phyloP scores from a whole-genome alignment of 2,329 filamentous ascomycete species.

The Penicillium sclerotiorum region DNA sequence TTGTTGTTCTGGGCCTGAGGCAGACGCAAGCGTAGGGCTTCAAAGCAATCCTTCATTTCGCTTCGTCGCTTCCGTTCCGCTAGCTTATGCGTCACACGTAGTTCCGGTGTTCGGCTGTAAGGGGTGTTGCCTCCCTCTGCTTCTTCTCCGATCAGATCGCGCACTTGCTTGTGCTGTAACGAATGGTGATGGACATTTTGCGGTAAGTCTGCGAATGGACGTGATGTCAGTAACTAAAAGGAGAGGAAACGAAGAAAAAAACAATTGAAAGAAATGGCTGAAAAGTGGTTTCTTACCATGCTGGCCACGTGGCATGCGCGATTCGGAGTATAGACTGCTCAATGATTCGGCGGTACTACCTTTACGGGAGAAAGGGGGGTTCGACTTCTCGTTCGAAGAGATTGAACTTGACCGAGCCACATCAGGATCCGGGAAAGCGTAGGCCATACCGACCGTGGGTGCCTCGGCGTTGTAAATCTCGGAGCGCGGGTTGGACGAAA shows the following conservation, averaged over 20 bases:
- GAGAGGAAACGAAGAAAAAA: too few relatives aligned
- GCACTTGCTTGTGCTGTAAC: conserved; percentile 52
- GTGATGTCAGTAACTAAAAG: too few relatives aligned
- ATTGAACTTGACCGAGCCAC: conserved; percentile 43
- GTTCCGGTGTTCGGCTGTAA: conserved; percentile 53
- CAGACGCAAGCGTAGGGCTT: conserved; percentile 47
- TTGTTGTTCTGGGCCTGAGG: conserved; percentile 53
- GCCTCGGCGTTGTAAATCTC: conserved; percentile 55
- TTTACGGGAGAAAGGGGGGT: conserved; percentile 45
- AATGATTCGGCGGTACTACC: conserved; percentile 52
- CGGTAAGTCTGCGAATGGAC: conserved; percentile 44
- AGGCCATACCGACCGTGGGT: conserved; percentile 53
- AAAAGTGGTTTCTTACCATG: conserved; percentile 44
- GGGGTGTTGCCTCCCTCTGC: conserved; percentile 48
- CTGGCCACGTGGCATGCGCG: conserved; percentile 49
- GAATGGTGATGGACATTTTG: conserved; percentile 52
- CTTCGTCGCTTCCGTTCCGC: conserved; percentile 55
- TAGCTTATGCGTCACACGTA: conserved; percentile 54
- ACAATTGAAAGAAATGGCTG: too few relatives aligned
- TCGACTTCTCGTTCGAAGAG: conserved; percentile 37
- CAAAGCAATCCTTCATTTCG: conserved; percentile 57
- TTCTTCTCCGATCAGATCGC: conserved; percentile 49
- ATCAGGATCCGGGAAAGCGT: conserved; percentile 55
- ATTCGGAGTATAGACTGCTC: conserved; percentile 51
- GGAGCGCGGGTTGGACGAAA: conserved; percentile 52